Evolutionary conservation across 2,329 filamentous ascomycete species (phyloP), one percentile per base, ranked within the genome.

Genomic region (Capronia coronata): DNA sequence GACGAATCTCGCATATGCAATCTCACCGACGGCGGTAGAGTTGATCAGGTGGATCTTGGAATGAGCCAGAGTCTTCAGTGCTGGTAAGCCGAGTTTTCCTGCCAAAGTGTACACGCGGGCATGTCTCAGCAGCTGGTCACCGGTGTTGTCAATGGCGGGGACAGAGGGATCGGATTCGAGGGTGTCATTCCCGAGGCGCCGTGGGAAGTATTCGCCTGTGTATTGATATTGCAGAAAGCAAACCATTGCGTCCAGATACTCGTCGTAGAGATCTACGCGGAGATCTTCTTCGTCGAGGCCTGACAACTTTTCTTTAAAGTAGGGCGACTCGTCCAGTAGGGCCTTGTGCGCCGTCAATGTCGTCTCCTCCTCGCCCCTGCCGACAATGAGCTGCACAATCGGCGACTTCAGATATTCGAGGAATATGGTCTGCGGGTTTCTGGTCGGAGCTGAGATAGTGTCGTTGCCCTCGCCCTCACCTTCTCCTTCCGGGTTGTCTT

Each of bases 11-110:
- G 90, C 90, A 68, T 95, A 96, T 21, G 83, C 81, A 63, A 96
- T 90, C 74, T 96, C 90, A 67, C 88, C 90, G 70, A 84, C 84
- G 29, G 88, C 87, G 0, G 86, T 94, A 38, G 84, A 87, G 64
- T 89, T 84, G 62, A 94, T 86, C 66, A 87, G 87, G 73, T 95
- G 88, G 62, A 96, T 95, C 75, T 96, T 96, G 65, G 80, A 82
- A 65, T 86, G 86, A 2, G 89, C 84, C 22, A 95, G 80, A 14
- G 75, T 79, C 68, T 86, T 87, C 55, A 96, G 80, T 8, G 73
- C 72, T 0, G 74, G 69, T 41, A 88, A 71, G 34, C 80, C 78
- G 54, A 93, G 82, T 68, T 85, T 88, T 61, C 89, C 84, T 19
- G 87, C 89, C 19, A 96, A 75, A 0, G 87, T 95, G 73, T 95